phyloP scores from a whole-genome alignment of 371 early-diverging fungal species.

The Dinochytrium kinnereticum region DNA sequence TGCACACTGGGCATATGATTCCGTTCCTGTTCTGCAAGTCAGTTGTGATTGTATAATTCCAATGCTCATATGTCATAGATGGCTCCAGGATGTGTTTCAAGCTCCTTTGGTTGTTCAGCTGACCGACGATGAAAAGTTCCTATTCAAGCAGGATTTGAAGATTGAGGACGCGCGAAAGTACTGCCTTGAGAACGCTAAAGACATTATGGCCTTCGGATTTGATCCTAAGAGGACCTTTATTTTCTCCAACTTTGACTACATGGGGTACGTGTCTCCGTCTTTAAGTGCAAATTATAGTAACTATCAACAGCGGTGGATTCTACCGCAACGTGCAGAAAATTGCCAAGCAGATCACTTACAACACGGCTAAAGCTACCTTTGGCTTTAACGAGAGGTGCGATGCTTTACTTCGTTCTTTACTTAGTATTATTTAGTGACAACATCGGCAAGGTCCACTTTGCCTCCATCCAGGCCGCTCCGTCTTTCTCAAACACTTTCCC shows the following conservation, averaged over 20 bases:
- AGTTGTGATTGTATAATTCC: slow-evolving; percentile 22
- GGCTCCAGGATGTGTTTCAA: slow-evolving; percentile 97
- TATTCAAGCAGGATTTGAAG: slow-evolving; percentile 93
- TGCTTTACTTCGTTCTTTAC: no score
- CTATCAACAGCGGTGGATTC: slow-evolving; percentile 71
- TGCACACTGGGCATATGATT: slow-evolving; percentile 99
- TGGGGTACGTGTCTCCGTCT: slow-evolving; percentile 68
- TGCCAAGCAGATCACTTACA: slow-evolving; percentile 84
- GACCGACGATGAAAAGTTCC: slow-evolving; percentile 99
- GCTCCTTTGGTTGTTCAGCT: slow-evolving; percentile 98
- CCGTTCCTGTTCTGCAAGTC: slow-evolving; percentile 99
- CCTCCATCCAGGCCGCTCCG: slow-evolving; percentile 92
- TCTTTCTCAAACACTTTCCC: slow-evolving; percentile 96
- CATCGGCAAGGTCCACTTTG: slow-evolving; percentile 92
- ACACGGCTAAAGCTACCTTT: slow-evolving; percentile 86
- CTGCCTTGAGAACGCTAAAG: slow-evolving; percentile 90
- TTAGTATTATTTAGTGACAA: slow-evolving; percentile 61
- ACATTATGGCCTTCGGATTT: slow-evolving; percentile 99
- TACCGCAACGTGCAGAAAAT: slow-evolving; percentile 92
- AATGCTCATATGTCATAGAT: slow-evolving; percentile 54
- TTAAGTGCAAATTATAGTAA: no score
- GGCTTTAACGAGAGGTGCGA: slow-evolving; percentile 89
- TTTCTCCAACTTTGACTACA: slow-evolving; percentile 93
- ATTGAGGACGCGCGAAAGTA: slow-evolving; percentile 85
- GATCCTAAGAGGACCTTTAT: slow-evolving; percentile 99